Conservation (phyloP, 345 rosid species). For the Lepidium aucheri region DNA sequence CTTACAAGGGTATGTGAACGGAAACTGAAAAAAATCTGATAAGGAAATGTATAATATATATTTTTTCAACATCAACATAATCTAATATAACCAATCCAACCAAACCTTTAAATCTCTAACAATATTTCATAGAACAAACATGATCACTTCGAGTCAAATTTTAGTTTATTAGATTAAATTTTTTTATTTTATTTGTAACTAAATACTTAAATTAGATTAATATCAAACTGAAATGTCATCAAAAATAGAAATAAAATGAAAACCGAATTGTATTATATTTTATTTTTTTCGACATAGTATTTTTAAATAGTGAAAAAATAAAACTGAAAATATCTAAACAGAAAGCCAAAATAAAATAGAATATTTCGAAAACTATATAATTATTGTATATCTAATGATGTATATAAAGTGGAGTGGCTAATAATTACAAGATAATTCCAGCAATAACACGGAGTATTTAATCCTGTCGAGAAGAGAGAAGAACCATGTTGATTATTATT, state of each 20-base stretch:
- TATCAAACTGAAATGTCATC: not conserved
- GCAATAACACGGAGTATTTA: not conserved
- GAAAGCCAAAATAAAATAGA: slow-evolving; percentile 8
- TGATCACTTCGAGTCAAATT: no score
- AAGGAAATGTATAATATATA: not conserved
- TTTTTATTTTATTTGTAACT: not conserved
- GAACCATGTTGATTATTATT: slow-evolving; percentile 8
- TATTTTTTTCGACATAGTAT: not conserved
- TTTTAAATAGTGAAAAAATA: not conserved
- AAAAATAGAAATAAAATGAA: not conserved
- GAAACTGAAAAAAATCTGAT: not conserved
- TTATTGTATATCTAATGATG: not conserved
- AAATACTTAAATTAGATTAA: not conserved
- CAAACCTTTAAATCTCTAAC: no score
- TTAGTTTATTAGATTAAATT: not conserved
- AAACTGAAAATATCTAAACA: not conserved
- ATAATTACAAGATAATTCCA: slow-evolving; percentile 3
- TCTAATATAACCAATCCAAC: no score
- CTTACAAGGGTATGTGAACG: not conserved
- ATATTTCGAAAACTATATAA: not conserved
- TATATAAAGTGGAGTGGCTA: not conserved
- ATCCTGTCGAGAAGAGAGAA: slow-evolving; percentile 3
- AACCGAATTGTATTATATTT: not conserved
- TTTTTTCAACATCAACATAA: no score
- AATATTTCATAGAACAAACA: no score